A percentile compares a stretch with the other conserved stretches of the same genome.
Conservation (phyloP, 1,284 basidiomycete genomes). For the Leccinum subrobustum region DNA sequence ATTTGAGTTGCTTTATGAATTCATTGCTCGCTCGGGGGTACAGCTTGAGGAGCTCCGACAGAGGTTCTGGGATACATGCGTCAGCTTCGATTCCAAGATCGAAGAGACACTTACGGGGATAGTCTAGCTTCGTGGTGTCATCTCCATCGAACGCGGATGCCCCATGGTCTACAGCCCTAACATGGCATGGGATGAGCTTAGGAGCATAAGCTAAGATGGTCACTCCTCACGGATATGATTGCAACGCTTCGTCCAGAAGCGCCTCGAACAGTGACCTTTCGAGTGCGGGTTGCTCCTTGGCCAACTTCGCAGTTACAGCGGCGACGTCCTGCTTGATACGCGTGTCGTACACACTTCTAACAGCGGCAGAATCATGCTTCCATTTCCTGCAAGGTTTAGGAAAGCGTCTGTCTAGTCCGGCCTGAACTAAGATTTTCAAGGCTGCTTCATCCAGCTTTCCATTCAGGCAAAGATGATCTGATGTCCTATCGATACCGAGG, state of each 20-base stretch:
- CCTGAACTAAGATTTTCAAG: conserved; percentile 30
- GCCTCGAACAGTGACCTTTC: conserved; percentile 23
- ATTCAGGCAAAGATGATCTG: conserved; percentile 27
- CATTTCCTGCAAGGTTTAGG: conserved; percentile 22
- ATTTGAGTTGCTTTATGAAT: not conserved
- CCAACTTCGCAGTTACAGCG: not conserved
- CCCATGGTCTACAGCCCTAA: conserved; percentile 20
- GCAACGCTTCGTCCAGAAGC: conserved; percentile 19
- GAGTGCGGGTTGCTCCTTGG: conserved; percentile 3
- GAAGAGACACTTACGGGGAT: conserved; percentile 13
- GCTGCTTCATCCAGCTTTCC: conserved; percentile 29
- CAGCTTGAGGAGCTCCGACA: conserved; percentile 9
- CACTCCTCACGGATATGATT: conserved; percentile 30
- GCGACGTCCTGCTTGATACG: not conserved
- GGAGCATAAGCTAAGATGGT: not conserved
- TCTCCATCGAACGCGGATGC: conserved; percentile 7
- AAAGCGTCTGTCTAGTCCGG: conserved; percentile 33
- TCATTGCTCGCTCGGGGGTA: conserved; percentile 22
- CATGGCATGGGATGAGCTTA: not conserved
- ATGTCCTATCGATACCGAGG: conserved; percentile 17
- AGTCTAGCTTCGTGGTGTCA: not conserved
- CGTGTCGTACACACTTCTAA: not conserved
- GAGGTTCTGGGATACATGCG: conserved; percentile 11
- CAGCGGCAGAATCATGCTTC: conserved; percentile 12
- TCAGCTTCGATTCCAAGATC: not conserved